Evolutionary conservation across 305 asterid species (phyloP).

Genomic region (Euphrasia arctica): DNA sequence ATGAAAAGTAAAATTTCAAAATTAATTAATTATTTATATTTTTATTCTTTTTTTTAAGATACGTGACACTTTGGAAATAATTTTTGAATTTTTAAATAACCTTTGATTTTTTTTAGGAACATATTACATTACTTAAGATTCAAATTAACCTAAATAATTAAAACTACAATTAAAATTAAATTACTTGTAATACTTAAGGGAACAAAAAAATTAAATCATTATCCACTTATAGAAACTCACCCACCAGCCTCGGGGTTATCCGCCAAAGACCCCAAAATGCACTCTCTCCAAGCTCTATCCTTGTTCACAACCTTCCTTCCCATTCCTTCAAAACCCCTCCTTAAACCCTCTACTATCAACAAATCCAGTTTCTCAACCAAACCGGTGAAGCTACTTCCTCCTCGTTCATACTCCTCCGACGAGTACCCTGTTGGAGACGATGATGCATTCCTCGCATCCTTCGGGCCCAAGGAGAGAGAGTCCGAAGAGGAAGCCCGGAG

Average conservation of each 20-base stretch:
- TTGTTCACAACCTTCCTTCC: constrained; percentile 40
- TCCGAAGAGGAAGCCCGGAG: constrained; percentile 87
- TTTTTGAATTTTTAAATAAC: too few relatives aligned
- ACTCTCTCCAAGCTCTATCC: constrained; percentile 47
- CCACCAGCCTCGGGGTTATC: not conserved
- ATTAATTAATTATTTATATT: too few relatives aligned
- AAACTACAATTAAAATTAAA: too few relatives aligned
- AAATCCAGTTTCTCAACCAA: constrained; percentile 23
- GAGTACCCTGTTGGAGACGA: constrained; percentile 87
- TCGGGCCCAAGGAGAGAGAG: constrained; percentile 73
- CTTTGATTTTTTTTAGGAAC: too few relatives aligned
- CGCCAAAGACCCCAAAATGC: constrained; percentile 40
- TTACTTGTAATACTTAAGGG: too few relatives aligned
- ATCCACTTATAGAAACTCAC: constrained; percentile 31
- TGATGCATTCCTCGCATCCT: constrained; percentile 67
- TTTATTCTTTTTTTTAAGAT: too few relatives aligned
- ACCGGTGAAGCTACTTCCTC: constrained; percentile 24
- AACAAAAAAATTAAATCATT: constrained; percentile 12
- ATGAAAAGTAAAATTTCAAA: too few relatives aligned
- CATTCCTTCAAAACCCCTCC: constrained; percentile 53
- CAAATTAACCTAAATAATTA: too few relatives aligned
- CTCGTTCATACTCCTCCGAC: constrained; percentile 60
- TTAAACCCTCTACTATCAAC: constrained; percentile 44
- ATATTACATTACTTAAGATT: too few relatives aligned
- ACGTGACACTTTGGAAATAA: too few relatives aligned